phyloP scores from a whole-genome alignment of 352 stramenopile genomes.

The Pythium vanterpoolii region DNA sequence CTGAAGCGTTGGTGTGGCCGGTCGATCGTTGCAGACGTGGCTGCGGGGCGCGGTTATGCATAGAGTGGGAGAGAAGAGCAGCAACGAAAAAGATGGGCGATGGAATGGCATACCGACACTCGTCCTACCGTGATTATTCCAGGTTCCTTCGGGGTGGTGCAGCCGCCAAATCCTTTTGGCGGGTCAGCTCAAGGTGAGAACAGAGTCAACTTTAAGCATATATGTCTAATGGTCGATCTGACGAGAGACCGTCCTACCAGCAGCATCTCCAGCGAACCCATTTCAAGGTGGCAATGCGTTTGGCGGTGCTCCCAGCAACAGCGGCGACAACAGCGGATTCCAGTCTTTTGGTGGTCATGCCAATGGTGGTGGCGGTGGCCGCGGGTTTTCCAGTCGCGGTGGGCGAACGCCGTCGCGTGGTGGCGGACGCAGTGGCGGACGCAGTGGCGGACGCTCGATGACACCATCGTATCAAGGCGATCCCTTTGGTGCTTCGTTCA shows the following conservation, averaged over 20 bases:
- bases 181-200: slow-evolving; percentile 16
- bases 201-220: not conserved
- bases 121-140: slow-evolving; percentile 16
- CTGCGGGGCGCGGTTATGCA: not conserved
- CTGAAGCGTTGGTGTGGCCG: not conserved
- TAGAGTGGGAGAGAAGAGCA: not conserved
- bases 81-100: not conserved
- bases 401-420: slow-evolving; percentile 6
- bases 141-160: slow-evolving; percentile 22
- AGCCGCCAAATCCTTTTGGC: slow-evolving; percentile 17
- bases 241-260: not conserved
- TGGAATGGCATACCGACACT: slow-evolving; percentile 17
- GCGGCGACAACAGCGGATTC: not conserved
- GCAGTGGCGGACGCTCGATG: too few species aligned
- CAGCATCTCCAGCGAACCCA: slow-evolving; percentile 19
- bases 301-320: slow-evolving; percentile 2
- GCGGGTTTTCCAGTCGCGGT: slow-evolving; percentile 5
- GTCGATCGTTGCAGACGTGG: not conserved
- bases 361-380: slow-evolving; percentile 5
- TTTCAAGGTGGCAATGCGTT: slow-evolving; percentile 18
- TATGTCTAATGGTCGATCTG: not conserved
- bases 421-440: slow-evolving; percentile 11
- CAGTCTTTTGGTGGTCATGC: slow-evolving; percentile 13
- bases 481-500: not conserved
- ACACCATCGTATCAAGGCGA: not conserved